Conservation (phyloP, 2,329 filamentous ascomycete species). For the Cyphellophora europaea region DNA sequence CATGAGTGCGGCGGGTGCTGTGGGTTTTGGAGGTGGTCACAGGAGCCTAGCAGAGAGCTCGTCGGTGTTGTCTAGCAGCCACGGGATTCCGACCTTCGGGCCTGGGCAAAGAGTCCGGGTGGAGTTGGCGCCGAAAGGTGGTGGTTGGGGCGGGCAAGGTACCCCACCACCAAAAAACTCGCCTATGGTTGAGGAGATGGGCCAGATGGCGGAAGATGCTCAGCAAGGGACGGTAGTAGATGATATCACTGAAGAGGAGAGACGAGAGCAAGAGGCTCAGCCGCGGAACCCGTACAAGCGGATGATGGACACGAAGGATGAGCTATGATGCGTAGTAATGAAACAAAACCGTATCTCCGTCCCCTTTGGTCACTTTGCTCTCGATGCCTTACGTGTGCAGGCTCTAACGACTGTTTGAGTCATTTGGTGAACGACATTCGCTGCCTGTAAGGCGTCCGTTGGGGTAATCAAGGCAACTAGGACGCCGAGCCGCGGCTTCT, state of each 20-base stretch:
- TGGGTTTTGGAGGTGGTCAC: conserved; percentile 1
- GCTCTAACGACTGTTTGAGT: too few relatives aligned
- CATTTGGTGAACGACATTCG: too few relatives aligned
- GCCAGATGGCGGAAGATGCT: conserved; percentile 26
- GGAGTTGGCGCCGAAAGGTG: conserved; percentile 21
- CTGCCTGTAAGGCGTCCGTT: too few relatives aligned
- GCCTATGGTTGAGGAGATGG: conserved; percentile 32
- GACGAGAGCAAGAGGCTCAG: conserved; percentile 26
- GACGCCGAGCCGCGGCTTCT: too few relatives aligned
- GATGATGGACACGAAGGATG: conserved; percentile 33
- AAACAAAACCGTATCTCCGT: too few relatives aligned
- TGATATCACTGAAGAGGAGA: conserved; percentile 27
- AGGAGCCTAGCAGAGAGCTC: not conserved
- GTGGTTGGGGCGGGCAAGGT: conserved; percentile 34
- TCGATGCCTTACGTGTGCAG: too few relatives aligned
- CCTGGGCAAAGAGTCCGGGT: conserved; percentile 7
- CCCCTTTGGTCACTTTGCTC: too few relatives aligned
- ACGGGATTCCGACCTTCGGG: conserved; percentile 7
- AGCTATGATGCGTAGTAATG: conserved; percentile 29
- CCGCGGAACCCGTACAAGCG: conserved; percentile 39
- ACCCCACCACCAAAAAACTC: conserved; percentile 19
- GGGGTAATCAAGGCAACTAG: too few relatives aligned
- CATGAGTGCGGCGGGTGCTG: conserved; percentile 45
- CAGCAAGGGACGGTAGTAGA: conserved; percentile 23
- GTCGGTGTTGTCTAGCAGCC: not conserved